phyloP scores from a whole-genome alignment of 169 alveolate species.

The Cardiosporidium cionae region DNA sequence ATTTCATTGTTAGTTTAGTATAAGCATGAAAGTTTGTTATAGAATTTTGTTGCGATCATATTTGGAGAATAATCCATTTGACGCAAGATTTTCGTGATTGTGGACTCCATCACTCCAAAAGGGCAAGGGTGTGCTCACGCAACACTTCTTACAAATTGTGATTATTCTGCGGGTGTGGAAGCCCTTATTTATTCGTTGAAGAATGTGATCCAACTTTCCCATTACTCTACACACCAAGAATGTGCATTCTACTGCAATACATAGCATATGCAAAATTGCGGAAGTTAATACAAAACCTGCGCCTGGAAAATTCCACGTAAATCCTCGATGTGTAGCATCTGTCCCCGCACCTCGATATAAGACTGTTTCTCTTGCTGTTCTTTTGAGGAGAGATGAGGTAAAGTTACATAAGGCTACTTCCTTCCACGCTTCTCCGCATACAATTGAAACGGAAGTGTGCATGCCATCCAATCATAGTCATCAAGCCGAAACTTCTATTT shows the following conservation, averaged over 20 bases:
- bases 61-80: too few relatives aligned
- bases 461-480: too few relatives aligned
- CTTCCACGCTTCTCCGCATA: too few relatives aligned
- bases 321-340: too few relatives aligned
- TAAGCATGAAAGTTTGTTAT: too few relatives aligned
- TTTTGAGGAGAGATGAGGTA: background rate
- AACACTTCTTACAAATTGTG: background rate
- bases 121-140: conserved; percentile 23
- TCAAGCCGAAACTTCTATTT: too few relatives aligned
- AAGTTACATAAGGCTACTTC: too few relatives aligned
- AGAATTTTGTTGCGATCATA: too few relatives aligned
- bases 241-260: background rate
- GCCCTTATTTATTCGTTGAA: background rate
- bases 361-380: background rate
- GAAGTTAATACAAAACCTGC: background rate
- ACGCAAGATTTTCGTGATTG: too few relatives aligned
- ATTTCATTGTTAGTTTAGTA: too few relatives aligned
- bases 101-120: too few relatives aligned
- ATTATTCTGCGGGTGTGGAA: conserved; percentile 6
- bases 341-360: background rate
- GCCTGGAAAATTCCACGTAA: background rate
- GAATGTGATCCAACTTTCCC: background rate
- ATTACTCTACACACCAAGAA: conserved; percentile 6
- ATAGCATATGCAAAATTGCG: background rate
- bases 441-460: too few relatives aligned